phyloP scores from a whole-genome alignment of 805 yeast species.

The Clavispora phyllophila region DNA sequence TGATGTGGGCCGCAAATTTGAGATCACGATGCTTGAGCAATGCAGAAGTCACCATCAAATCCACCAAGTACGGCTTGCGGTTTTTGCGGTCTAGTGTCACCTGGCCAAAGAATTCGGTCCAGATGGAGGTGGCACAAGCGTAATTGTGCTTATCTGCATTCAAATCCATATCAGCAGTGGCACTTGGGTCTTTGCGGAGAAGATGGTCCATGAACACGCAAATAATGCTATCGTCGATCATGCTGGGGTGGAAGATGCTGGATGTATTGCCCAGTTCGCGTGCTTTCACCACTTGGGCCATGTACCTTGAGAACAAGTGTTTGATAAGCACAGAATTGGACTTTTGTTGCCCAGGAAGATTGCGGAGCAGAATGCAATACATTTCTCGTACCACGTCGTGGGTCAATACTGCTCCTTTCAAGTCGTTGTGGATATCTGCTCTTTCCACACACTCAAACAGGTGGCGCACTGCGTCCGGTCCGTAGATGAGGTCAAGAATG shows the following conservation, averaged over 20 bases:
- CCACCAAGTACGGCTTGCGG: slow-evolving; percentile 22
- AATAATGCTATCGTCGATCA: slow-evolving; percentile 16
- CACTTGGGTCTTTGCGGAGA: slow-evolving; percentile 18
- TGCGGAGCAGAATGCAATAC: slow-evolving; percentile 21
- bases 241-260: slow-evolving; percentile 9
- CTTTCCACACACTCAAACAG: slow-evolving; percentile 16
- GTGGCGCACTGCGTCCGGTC: slow-evolving; percentile 14
- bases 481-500: slow-evolving; percentile 22
- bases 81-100: slow-evolving; percentile 10
- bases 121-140: slow-evolving; percentile 24
- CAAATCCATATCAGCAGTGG: slow-evolving; percentile 14
- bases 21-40: slow-evolving; percentile 30
- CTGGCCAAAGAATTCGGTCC: slow-evolving; percentile 16
- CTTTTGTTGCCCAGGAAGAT: slow-evolving; percentile 8
- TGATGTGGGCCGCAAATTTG: slow-evolving; percentile 27
- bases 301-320: slow-evolving; percentile 20
- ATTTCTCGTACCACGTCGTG: slow-evolving; percentile 19
- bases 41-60: slow-evolving; percentile 27
- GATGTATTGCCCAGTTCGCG: slow-evolving; percentile 2
- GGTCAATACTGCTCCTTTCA: slow-evolving; percentile 18
- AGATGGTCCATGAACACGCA: slow-evolving; percentile 22
- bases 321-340: slow-evolving; percentile 16
- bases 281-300: slow-evolving; percentile 3
- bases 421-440: slow-evolving; percentile 28
- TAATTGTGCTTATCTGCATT: slow-evolving; percentile 8